phyloP scores from a whole-genome alignment of 257 asterid genomes.

The Verbascum thapsus region DNA sequence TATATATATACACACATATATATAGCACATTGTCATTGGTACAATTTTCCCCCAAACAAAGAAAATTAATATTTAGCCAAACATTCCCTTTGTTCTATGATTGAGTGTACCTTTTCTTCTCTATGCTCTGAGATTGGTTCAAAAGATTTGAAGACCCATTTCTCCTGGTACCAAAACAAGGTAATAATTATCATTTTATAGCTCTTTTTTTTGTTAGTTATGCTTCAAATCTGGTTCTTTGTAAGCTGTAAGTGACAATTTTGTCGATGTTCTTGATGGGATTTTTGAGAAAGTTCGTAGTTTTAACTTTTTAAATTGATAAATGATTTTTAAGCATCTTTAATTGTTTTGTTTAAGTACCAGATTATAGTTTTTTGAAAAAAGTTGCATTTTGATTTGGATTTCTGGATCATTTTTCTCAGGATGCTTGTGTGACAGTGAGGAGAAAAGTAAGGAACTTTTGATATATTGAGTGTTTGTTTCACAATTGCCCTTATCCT shows the following conservation, averaged over 20 bases:
- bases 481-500: background rate
- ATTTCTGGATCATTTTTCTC: conserved; percentile 25
- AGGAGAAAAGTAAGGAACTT: conserved; percentile 26
- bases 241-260: conserved; percentile 15
- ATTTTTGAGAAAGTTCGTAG: conserved; percentile 20
- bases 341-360: background rate
- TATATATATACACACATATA: conserved; percentile 6
- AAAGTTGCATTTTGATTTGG: conserved; percentile 19
- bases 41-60: background rate
- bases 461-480: conserved; percentile 19
- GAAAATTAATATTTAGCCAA: background rate
- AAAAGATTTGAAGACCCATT: conserved; percentile 40
- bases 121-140: conserved; percentile 34
- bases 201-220: conserved; percentile 13
- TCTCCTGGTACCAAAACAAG: conserved; percentile 33
- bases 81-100: background rate
- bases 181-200: conserved; percentile 35
- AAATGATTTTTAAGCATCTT: background rate
- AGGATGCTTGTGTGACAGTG: too few relatives aligned
- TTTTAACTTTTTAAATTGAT: background rate
- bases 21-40: too few relatives aligned
- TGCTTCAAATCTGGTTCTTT: conserved; percentile 51
- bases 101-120: conserved; percentile 12
- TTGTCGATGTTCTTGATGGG: conserved; percentile 12
- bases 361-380: background rate